Base-by-base conservation (phyloP, 2,329 filamentous ascomycete species). In the Aspergillus sp. region DNA sequence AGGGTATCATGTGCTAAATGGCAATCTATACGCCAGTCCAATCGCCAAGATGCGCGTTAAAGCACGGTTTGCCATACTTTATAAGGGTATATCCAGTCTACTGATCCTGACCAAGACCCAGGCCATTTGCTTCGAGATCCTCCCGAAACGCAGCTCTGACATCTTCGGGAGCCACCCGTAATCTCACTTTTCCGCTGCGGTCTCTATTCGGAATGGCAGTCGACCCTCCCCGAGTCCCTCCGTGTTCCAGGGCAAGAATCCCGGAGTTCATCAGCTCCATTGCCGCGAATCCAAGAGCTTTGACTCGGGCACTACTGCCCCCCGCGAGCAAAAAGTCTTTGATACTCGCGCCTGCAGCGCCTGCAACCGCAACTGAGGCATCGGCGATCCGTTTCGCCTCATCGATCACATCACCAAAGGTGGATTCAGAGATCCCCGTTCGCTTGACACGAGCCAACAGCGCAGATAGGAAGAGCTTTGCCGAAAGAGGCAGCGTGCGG, bases 101-200 rank as follows among this genome's bases (percentile, higher is more conserved):
- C 44, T 60, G 54, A 50, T 73, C 70, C 59, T 69, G 66, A 1
- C 71, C 71, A 46, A 92, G 81, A 26, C 90, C 89, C 65, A 96
- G 77, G 36, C 88, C 86, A 71, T 86, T 91, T 50, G 95, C 86
- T 66, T 96, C 90, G 7, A 83, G 83, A 74, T 99, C 94, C 59
- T 96, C 92, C 54, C 87, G 85, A 61, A 97, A 85, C 26, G 93
- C 94, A 67, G 90, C 82, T 67, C 87, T 87, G 24, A 99, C 84
- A 73, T 99, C 93, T 65, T 97, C 93, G 54, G 96, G 90, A 11
- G 89, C 88, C 60, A 97, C 86, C 19, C 89, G 85, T 51, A 99
- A 78, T 51, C 93, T 81, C 38, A 99, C 83, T 70, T 95, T 92
- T 51, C 90, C 93, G 19, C 90, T 90, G 41, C 94, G 80, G 67